Evolutionary conservation across 345 rosid genomes (phyloP).

Genomic region (Acer saccharum): DNA sequence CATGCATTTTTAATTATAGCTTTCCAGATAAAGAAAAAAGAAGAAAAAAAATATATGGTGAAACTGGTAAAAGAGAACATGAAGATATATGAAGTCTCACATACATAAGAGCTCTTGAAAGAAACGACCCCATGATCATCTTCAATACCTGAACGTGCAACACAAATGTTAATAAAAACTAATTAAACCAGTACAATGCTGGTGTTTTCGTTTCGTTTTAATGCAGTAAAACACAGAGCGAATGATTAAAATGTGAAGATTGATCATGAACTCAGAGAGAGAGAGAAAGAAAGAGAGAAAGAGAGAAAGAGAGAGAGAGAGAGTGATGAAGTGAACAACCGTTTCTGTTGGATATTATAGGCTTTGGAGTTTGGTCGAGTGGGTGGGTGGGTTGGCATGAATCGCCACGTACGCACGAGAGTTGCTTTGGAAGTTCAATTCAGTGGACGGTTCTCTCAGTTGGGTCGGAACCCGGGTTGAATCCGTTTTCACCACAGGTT

Average conservation of each 20-base stretch:
- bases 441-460: neutral
- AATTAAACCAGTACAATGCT: too few relatives aligned
- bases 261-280: too few relatives aligned
- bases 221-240: too few relatives aligned
- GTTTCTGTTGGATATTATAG: neutral
- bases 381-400: constrained; percentile 3
- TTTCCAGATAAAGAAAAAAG: neutral
- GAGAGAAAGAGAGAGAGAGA: too few relatives aligned
- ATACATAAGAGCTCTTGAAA: constrained; percentile 44
- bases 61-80: too few relatives aligned
- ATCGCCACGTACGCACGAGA: neutral
- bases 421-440: neutral
- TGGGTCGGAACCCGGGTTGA: neutral
- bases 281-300: too few relatives aligned
- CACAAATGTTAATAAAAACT: neutral
- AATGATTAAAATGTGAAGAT: too few relatives aligned
- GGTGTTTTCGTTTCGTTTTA: too few relatives aligned
- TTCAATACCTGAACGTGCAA: constrained; percentile 3
- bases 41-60: too few relatives aligned
- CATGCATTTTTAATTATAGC: neutral
- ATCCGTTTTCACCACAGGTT: too few relatives aligned
- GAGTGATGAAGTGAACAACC: neutral
- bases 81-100: neutral
- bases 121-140: constrained; percentile 40
- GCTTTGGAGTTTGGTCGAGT: neutral